Base-by-base conservation (phyloP, 306 rosid genomes). In the Fagus sylvatica region DNA sequence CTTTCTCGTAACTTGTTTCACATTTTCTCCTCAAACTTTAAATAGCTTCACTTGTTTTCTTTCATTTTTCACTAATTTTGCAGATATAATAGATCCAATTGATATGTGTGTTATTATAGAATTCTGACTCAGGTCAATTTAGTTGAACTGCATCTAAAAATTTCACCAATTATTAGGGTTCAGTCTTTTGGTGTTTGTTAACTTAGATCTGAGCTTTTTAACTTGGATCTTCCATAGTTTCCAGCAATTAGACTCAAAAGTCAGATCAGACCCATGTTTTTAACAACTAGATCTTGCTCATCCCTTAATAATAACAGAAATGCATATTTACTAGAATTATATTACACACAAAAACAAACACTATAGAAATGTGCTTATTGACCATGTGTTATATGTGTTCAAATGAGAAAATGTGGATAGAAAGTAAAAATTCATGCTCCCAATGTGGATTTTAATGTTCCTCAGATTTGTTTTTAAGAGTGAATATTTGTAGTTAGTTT, bases 101-200 rank as follows among this genome's bases (percentile, higher is more conserved):
- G 30, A 4, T 32, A 60, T n/a, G 49, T 5, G 10, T 1, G 39
- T 61, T 28, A 46, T 57, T 2, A 57, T 28, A 28, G 64, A 22
- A 28, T 17, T 72, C 36, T 0, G 5, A 6, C 32, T 13, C 33
- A 8, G 79, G 41, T 41, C 40, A 2, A 32, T 59, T 49, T 3
- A 77, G 41, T 81, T 74, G 74, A 66, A 68, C 67, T 74, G 32
- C 54, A 74, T 55, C 42, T 53, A 12, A 39, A 16, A 56, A 66
- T 68, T 76, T 69, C 68, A 42, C 41, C 28, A 22, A 22, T 71
- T 61, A 4, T 36, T n/a, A 19, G 19, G 28, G 48, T 13, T 67
- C 37, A 41, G 22, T 34, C 3, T 22, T 59, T 15, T 75, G 33
- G 42, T 22, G 49, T 15, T 3, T 71, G 57, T 41, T 19, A 4